A percentile compares a stretch with the other conserved stretches of the same genome.
Conservation (phyloP, 768 basidiomycete genomes). For the Psilocybe sp. region DNA sequence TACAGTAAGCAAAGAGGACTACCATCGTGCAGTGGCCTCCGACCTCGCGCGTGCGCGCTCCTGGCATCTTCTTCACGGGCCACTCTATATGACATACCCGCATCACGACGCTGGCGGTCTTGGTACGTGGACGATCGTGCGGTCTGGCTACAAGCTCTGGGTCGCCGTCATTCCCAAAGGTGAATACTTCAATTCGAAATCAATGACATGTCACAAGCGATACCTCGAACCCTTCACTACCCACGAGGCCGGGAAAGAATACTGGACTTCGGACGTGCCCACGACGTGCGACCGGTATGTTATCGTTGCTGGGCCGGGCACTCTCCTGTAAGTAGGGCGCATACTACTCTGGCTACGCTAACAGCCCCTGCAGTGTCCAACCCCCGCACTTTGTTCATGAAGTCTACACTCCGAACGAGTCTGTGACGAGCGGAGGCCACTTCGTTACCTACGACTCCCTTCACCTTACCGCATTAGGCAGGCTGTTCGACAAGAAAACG, state of each 20-base stretch:
- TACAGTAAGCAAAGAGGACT: no score
- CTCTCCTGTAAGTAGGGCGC: no score
- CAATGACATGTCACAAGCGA: no score
- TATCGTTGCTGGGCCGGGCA: no score
- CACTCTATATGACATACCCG: slow-evolving; percentile 1
- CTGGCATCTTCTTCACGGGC: slow-evolving; percentile 6
- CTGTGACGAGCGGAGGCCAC: slow-evolving; percentile 10
- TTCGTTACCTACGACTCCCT: slow-evolving; percentile 6
- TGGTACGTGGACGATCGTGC: slow-evolving; percentile 3
- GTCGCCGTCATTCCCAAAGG: background rate
- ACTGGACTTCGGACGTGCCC: no score
- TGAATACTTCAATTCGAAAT: no score
- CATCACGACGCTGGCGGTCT: slow-evolving; percentile 13
- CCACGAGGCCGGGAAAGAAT: no score
- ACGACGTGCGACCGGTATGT: no score
- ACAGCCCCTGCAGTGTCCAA: slow-evolving; percentile 7
- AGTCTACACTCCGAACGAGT: slow-evolving; percentile 8
- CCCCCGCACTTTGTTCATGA: slow-evolving; percentile 8
- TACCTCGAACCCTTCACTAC: no score
- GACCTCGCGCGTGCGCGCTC: background rate
- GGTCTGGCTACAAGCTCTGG: slow-evolving; percentile 12
- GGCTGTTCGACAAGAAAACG: background rate
- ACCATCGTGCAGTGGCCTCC: no score
- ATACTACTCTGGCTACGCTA: background rate
- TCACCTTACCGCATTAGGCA: slow-evolving; percentile 9